Percentiles rank a stretch among this genome's conserved stretches.
These are phyloP conservation scores for Paracoccidioides lutzii DNA, from an alignment of 2,329 filamentous ascomycete species.

Conservation along the genomic window DNA sequence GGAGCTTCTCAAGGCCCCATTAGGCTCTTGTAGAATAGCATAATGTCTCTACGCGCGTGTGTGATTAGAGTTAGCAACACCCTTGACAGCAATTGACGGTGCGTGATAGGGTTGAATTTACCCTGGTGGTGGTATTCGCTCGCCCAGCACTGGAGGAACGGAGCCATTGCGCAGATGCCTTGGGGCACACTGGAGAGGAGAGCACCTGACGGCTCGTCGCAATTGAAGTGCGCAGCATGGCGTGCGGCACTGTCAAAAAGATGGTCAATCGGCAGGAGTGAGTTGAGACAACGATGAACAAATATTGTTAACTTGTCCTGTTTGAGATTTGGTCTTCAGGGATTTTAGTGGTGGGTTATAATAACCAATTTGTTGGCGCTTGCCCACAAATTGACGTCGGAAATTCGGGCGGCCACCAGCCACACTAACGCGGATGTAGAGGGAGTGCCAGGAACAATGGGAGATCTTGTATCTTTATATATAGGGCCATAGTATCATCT, in stretches of 20 bases:
- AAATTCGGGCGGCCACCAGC: background rate
- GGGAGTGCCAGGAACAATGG: background rate
- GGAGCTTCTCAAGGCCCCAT: conserved; percentile 7
- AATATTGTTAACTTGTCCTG: conserved; percentile 2
- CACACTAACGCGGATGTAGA: background rate
- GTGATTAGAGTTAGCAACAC: background rate
- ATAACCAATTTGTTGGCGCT: too few species aligned
- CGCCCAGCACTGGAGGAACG: conserved; percentile 11
- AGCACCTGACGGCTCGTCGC: conserved; percentile 33
- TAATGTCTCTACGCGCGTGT: conserved; percentile 34
- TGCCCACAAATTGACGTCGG: conserved; percentile 3
- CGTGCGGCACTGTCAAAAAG: conserved; percentile 32
- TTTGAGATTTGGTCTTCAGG: conserved; percentile 20
- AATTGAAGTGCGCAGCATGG: conserved; percentile 45
- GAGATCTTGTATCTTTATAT: background rate
- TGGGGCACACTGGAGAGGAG: conserved; percentile 26
- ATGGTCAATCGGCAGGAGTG: conserved; percentile 13
- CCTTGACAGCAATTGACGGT: background rate
- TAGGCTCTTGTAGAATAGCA: conserved; percentile 24
- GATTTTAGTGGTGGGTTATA: background rate
- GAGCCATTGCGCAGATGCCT: conserved; percentile 32
- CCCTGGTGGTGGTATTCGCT: conserved; percentile 24
- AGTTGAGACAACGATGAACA: conserved; percentile 13
- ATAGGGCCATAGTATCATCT: background rate
- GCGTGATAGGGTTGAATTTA: background rate